These are phyloP conservation scores for Blastocystis hominis DNA, from an alignment of 352 stramenopile species.

Conservation along the genomic window DNA sequence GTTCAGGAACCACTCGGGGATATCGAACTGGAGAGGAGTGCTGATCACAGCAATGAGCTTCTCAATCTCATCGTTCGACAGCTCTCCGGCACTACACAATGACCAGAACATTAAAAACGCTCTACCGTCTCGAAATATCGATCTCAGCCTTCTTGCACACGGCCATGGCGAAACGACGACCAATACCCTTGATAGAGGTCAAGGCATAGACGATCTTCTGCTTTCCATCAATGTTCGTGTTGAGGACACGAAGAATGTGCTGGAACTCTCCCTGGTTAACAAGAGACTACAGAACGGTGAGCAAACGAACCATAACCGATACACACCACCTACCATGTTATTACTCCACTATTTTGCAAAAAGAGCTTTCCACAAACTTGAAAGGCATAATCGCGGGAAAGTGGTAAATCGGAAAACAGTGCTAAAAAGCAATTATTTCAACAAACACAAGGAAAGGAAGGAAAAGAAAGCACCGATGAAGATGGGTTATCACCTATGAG, in stretches of 20 bases:
- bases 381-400: too few species aligned
- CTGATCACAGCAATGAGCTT: too few species aligned
- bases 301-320: neutral
- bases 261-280: neutral
- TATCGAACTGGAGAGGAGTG: constrained; percentile 98
- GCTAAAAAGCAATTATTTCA: too few species aligned
- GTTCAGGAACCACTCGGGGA: constrained; percentile 97
- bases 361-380: neutral
- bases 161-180: constrained; percentile 64
- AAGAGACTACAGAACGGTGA: neutral
- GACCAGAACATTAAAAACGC: neutral
- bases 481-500: too few species aligned
- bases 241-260: too few species aligned
- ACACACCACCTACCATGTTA: constrained; percentile 2
- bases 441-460: too few species aligned
- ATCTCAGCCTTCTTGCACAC: constrained; percentile 99
- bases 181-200: neutral
- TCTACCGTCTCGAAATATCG: constrained; percentile 64
- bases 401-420: too few species aligned
- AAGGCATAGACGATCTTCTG: too few species aligned
- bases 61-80: too few species aligned
- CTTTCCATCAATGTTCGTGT: too few species aligned
- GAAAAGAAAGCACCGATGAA: too few species aligned
- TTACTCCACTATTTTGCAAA: neutral
- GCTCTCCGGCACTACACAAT: constrained; percentile 65